These are phyloP conservation scores for Wickerhamia fluorescens DNA, from an alignment of 805 yeast species.

Conservation along the genomic window DNA sequence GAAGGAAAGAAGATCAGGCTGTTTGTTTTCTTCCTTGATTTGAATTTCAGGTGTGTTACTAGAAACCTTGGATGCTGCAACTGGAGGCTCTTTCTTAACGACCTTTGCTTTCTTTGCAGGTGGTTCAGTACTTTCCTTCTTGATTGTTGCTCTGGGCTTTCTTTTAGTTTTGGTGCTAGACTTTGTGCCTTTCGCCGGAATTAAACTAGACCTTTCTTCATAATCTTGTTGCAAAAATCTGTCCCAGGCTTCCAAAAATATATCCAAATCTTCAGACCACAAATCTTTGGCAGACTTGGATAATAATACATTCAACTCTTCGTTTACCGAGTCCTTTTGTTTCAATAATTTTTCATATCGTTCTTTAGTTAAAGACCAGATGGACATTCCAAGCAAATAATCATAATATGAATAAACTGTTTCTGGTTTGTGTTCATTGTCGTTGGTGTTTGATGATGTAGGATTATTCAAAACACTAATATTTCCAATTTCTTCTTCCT, in stretches of 20 bases:
- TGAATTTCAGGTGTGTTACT: no score
- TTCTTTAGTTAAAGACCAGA: slow-evolving; percentile 90
- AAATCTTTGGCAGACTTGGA: slow-evolving; percentile 74
- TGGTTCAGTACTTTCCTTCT: not conserved
- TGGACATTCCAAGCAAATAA: slow-evolving; percentile 83
- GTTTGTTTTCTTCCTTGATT: slow-evolving; percentile 5
- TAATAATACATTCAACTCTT: slow-evolving; percentile 59
- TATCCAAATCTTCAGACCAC: slow-evolving; percentile 81
- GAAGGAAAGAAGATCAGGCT: slow-evolving; percentile 12
- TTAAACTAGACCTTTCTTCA: slow-evolving; percentile 45
- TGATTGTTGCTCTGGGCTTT: slow-evolving; percentile 2
- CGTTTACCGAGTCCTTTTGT: slow-evolving; percentile 67
- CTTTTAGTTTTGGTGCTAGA: slow-evolving; percentile 24
- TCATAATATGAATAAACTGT: slow-evolving; percentile 67
- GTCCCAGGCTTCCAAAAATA: slow-evolving; percentile 59
- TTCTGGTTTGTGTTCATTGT: slow-evolving; percentile 41
- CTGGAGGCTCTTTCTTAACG: no score
- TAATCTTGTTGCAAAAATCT: slow-evolving; percentile 61
- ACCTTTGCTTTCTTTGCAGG: no score
- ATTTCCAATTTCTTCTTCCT: slow-evolving; percentile 34
- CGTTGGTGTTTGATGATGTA: slow-evolving; percentile 16
- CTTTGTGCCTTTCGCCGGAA: slow-evolving; percentile 38
- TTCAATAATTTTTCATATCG: slow-evolving; percentile 72
- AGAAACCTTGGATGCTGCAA: no score
- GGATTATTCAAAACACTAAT: slow-evolving; percentile 17